Percentiles rank a stretch among this genome's conserved stretches.
phyloP scores from a whole-genome alignment of 495 filamentous ascomycete species.

The Astrocystis sublimbata region DNA sequence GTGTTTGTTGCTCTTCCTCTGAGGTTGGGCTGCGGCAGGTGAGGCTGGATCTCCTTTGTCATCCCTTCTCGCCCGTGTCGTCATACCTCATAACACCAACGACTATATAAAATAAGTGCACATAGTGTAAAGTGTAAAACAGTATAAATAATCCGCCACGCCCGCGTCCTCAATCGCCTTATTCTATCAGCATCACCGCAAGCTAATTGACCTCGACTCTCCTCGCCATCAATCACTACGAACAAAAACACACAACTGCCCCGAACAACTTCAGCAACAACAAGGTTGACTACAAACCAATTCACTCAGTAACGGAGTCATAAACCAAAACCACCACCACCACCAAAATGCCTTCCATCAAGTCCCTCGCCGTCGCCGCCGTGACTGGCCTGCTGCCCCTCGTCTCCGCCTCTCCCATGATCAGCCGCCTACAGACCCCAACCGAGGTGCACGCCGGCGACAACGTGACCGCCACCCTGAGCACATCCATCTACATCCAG shows the following conservation, averaged over 20 bases:
- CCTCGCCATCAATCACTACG: background rate
- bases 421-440: constrained; percentile 18
- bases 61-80: no score
- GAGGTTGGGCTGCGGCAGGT: no score
- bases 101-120: background rate
- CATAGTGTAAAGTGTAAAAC: background rate
- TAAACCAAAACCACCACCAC: background rate
- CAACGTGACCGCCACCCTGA: constrained; percentile 23
- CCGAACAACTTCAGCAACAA: background rate
- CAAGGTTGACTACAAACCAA: background rate
- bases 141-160: background rate
- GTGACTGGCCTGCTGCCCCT: constrained; percentile 17
- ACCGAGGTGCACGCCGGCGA: constrained; percentile 16
- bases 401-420: constrained; percentile 17
- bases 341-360: constrained; percentile 27
- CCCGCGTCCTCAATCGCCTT: background rate
- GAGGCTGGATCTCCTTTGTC: no score
- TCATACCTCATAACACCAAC: no score
- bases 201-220: background rate
- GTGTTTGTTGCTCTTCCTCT: no score
- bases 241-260: background rate
- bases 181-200: background rate
- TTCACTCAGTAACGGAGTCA: background rate
- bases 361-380: constrained; percentile 7
- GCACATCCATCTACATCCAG: constrained; percentile 31